phyloP scores from a whole-genome alignment of 495 filamentous ascomycete species.

The Neurospora sublineolata region DNA sequence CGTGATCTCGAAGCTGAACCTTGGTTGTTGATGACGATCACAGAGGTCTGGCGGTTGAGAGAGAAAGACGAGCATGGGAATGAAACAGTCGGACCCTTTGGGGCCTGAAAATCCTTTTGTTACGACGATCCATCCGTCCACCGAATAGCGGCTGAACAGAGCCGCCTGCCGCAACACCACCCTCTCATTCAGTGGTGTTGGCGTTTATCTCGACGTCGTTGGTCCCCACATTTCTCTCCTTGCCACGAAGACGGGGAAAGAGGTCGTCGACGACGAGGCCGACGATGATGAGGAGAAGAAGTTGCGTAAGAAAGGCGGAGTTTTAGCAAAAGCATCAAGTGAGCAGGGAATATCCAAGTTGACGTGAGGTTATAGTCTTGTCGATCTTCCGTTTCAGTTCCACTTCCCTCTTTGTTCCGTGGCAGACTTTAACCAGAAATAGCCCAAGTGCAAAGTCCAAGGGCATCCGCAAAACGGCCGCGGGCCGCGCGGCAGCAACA shows the following conservation, averaged over 20 bases:
- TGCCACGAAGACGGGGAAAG: not conserved
- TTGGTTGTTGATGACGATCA: not conserved
- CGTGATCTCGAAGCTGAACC: not conserved
- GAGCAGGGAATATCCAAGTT: not conserved
- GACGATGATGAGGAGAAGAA: not conserved
- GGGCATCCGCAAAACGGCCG: not conserved
- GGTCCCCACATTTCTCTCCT: not conserved
- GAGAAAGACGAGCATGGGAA: not conserved
- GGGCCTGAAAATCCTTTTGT: not conserved
- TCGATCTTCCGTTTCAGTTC: not conserved
- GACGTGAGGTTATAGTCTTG: not conserved
- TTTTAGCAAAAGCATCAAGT: not conserved
- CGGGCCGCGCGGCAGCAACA: not conserved
- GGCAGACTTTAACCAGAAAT: not conserved
- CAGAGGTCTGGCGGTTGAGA: not conserved
- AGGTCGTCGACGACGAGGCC: not conserved
- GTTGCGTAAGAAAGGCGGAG: not conserved
- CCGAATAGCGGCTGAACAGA: not conserved
- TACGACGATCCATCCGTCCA: not conserved
- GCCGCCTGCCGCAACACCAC: not conserved
- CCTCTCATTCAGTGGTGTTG: not conserved
- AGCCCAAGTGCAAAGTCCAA: not conserved
- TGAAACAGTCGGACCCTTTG: not conserved
- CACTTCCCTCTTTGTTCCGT: not conserved
- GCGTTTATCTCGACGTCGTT: not conserved